Evolutionary conservation across 768 basidiomycete genomes (phyloP), one percentile per base, ranked within the genome.

Genomic region (Suillus paluster): DNA sequence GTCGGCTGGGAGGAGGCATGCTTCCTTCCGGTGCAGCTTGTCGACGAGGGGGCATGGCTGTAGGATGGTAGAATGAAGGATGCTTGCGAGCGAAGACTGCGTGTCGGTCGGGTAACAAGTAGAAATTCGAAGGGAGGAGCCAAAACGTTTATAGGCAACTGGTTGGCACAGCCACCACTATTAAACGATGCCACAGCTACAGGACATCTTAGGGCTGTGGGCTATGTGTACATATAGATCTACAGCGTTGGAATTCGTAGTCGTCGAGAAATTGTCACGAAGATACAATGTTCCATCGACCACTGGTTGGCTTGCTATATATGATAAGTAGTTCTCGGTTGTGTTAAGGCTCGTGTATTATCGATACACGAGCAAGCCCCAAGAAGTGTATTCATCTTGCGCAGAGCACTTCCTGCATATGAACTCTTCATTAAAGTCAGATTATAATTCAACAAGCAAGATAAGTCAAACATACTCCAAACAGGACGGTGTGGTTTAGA

Each of bases 401-500:
- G 76, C 65, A 80, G 77, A 41, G 87, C 84, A 68, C 82, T 83
- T 2, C 73, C 62, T 9, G 85, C 83, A 68, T 91, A 91, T 60
- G 80, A 77, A 19, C 78, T 77, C 80, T 80, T 63, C 52, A 36
- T 49, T 4, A 19, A 61, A 36, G 25, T 59, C 17, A 48, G 33
- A 33, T 27, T 48, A 7, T 2, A 50, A n/a, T 27, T 58, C 45
- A 34, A 55, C 17, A 60, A 39, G 9, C n/a, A 38, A 48, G 42
- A 19, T 17, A 33, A 25, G 1, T 11, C 46, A 38, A 10, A 78
- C 88, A 77, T 69, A 92, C 91, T 62, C 90, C 90, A 68, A 93
- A 93, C 5, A 94, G 71, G 5, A 91, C 76, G 0, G 91, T 91
- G 68, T 94, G 92, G 67, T 94, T 94, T 65, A 93, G 75, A 68